Percentiles rank a stretch among this genome's conserved stretches.
Conservation (phyloP, 2,329 filamentous ascomycete genomes). For the Trichothecium sympodiale region DNA sequence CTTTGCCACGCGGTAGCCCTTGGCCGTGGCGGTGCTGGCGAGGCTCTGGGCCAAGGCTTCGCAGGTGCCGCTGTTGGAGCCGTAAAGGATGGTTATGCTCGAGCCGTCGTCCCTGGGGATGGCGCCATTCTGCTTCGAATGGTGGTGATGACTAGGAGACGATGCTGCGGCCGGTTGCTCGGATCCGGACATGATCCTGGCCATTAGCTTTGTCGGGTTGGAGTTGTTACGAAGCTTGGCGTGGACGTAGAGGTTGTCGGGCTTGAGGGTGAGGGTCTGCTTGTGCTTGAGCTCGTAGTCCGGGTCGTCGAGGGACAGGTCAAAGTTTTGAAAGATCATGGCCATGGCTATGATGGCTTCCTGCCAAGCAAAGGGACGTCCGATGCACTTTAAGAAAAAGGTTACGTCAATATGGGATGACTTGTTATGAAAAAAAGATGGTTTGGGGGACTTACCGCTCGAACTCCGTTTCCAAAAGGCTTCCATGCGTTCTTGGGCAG, state of each 20-base stretch:
- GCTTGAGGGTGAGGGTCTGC: slow-evolving; percentile 50
- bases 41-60: slow-evolving; percentile 55
- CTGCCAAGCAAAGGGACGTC: slow-evolving; percentile 5
- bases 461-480: neutral
- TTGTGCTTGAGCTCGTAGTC: slow-evolving; percentile 45
- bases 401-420: no score
- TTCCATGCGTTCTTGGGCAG: neutral
- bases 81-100: slow-evolving; percentile 28
- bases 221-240: neutral
- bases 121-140: neutral
- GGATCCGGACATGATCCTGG: neutral
- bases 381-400: slow-evolving; percentile 3
- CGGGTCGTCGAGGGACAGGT: slow-evolving; percentile 52
- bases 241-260: slow-evolving; percentile 39
- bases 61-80: slow-evolving; percentile 59
- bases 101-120: slow-evolving; percentile 5
- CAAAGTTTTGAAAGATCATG: slow-evolving; percentile 12
- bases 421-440: no score
- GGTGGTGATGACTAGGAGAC: neutral
- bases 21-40: slow-evolving; percentile 42
- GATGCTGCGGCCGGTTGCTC: no score
- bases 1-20: slow-evolving; percentile 44
- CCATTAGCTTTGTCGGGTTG: neutral
- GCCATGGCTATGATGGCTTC: slow-evolving; percentile 3
- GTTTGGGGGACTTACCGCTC: neutral